Evolutionary conservation across 768 basidiomycete species (phyloP).

Genomic region (Trametes gibbosa): DNA sequence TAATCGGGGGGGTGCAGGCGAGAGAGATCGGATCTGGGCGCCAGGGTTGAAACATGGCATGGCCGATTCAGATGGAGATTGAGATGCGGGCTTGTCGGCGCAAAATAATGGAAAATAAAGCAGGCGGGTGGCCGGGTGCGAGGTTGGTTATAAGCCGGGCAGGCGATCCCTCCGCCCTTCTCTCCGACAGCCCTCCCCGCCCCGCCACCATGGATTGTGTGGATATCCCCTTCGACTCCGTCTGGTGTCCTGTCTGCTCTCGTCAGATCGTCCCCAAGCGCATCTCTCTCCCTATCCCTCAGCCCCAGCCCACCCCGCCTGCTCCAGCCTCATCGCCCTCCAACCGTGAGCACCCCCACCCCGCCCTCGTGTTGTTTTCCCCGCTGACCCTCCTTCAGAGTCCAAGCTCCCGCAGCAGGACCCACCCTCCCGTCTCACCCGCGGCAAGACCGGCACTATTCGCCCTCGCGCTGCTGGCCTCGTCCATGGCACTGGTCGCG

Average conservation of each 20-base stretch:
- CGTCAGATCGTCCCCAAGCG: constrained; percentile 81
- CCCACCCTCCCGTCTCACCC: constrained; percentile 26
- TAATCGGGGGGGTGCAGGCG: constrained; percentile 6
- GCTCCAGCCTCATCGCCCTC: constrained; percentile 39
- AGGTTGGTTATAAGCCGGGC: constrained; percentile 20
- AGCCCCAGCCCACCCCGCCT: constrained; percentile 20
- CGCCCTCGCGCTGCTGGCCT: constrained; percentile 48
- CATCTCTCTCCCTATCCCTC: constrained; percentile 45
- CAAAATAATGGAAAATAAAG: constrained; percentile 8
- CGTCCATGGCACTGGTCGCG: constrained; percentile 63
- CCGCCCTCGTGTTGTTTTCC: not conserved
- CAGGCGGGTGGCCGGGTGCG: constrained; percentile 3
- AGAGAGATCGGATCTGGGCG: constrained; percentile 4
- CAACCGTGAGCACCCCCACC: constrained; percentile 35
- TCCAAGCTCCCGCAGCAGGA: constrained; percentile 29
- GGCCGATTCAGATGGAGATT: constrained; percentile 5
- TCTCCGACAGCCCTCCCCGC: constrained; percentile 19
- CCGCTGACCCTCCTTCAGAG: constrained; percentile 20
- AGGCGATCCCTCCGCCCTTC: constrained; percentile 17
- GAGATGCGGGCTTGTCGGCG: not conserved
- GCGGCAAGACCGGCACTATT: constrained; percentile 35
- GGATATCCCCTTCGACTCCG: constrained; percentile 49
- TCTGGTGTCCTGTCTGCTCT: constrained; percentile 82
- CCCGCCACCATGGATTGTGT: constrained; percentile 24
- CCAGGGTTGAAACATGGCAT: constrained; percentile 8